A percentile compares a stretch with the other conserved stretches of the same genome.
phyloP scores from a whole-genome alignment of 202 grass and related monocot genomes.

The Panicum virgatum region DNA sequence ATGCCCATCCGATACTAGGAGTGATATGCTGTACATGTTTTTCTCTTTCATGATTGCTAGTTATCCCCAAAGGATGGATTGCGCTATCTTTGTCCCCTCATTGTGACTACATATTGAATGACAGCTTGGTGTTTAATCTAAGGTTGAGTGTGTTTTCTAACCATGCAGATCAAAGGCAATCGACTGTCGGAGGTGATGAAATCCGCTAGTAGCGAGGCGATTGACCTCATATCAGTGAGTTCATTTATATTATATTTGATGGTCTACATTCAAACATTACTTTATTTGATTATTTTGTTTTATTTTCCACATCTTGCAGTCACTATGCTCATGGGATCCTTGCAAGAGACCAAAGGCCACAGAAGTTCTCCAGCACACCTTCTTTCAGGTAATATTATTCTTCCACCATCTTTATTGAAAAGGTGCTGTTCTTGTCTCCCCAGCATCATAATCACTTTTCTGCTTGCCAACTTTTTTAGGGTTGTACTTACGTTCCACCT shows the following conservation, averaged over 20 bases:
- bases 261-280: not conserved
- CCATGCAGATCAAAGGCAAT: slow-evolving; percentile 52
- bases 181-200: slow-evolving; percentile 68
- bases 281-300: slow-evolving; percentile 21
- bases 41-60: not conserved
- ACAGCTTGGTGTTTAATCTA: slow-evolving; percentile 30
- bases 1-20: not conserved
- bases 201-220: slow-evolving; percentile 72
- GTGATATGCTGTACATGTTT: not conserved
- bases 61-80: not conserved
- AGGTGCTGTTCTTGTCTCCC: slow-evolving; percentile 2
- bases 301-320: slow-evolving; percentile 46
- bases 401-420: not conserved
- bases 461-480: slow-evolving; percentile 50
- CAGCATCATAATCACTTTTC: slow-evolving; percentile 33
- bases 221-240: slow-evolving; percentile 89
- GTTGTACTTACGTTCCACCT: slow-evolving; percentile 64
- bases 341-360: slow-evolving; percentile 85
- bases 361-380: slow-evolving; percentile 79
- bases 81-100: not conserved
- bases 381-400: slow-evolving; percentile 58
- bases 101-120: slow-evolving; percentile 19
- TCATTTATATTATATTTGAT: slow-evolving; percentile 14
- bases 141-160: slow-evolving; percentile 16
- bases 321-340: slow-evolving; percentile 91